Percentiles rank a stretch among this genome's conserved stretches.
Conservation (phyloP, 2,329 filamentous ascomycete genomes). For the Verticillium klebahnii region DNA sequence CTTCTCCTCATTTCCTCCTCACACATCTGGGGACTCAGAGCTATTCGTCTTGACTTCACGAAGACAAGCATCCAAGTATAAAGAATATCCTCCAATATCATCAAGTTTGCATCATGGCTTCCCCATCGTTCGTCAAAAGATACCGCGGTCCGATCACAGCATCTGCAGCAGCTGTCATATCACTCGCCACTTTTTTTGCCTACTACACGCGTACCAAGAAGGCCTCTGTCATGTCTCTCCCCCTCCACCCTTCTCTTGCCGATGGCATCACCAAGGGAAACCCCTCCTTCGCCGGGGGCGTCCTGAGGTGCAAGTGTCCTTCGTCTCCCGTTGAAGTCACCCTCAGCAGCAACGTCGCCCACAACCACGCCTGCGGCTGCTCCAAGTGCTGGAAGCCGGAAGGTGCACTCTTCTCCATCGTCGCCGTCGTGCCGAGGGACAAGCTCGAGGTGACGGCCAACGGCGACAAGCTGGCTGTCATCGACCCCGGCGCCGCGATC, state of each 20-base stretch:
- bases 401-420: conserved; percentile 59
- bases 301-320: conserved; percentile 56
- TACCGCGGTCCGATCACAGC: not conserved
- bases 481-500: conserved; percentile 54
- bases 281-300: conserved; percentile 53
- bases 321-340: conserved; percentile 52
- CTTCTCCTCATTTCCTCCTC: not conserved
- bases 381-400: conserved; percentile 68
- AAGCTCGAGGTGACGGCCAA: conserved; percentile 54
- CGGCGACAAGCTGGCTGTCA: conserved; percentile 48
- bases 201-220: not conserved
- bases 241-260: conserved; percentile 59
- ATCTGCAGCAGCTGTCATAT: not conserved
- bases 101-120: not conserved
- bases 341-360: conserved; percentile 52
- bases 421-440: conserved; percentile 55
- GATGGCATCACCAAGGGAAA: conserved; percentile 54
- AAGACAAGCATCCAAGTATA: not conserved
- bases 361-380: conserved; percentile 70
- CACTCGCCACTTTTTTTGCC: not conserved
- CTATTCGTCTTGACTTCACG: not conserved
- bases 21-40: not conserved
- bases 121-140: not conserved
- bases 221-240: conserved; percentile 26
- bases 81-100: not conserved